Base-by-base conservation (phyloP, 2,329 filamentous ascomycete species). In the Colletotrichum zoysiae region DNA sequence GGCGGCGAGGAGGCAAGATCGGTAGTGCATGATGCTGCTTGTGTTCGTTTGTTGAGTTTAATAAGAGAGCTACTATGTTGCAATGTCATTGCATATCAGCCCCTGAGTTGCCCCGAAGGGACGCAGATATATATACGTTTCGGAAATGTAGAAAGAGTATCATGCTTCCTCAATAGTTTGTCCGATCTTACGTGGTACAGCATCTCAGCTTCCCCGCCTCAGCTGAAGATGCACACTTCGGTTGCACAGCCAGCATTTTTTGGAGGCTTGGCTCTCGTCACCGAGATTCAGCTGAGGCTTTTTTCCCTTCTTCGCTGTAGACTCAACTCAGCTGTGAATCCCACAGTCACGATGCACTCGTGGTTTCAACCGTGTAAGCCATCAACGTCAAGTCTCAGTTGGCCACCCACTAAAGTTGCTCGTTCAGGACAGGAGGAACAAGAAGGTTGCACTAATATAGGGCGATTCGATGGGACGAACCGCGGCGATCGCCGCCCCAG, bases 1-100 rank as follows among this genome's bases (percentile, higher is more conserved):
- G 8, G 50, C 48, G 20, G 55, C 42, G 35, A 65, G 1, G 14
- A 73, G 5, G 1, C 65, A 26, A 18, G 53, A 46, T 26, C 42
- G 44, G 16, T 69, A 60, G 20, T 61, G 64, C 71, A 73, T 72
- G 18, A 11, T 68, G 33, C 8, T 20, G 8, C 30, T 55, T 35
- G 1, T 26, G 26, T 18, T 14, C 38, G 11, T 40, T 51, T 38
- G 9, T 26, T 26, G 8, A 14, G 33, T 3, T 6, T n/a, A 5
- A 30, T 30, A 30, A 26, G n/a, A 14, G 42, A 18, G 16, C 9
- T 12, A n/a, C 8, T 26, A 55, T 51, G 4, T 53, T 63, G 59
- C 26, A 33, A 51, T 51, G 16, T 3, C 33, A 23, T 14, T 2
- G 18, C 12, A 5, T 9, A 16, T 5, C 11, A n/a, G 1, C 11